A percentile compares a stretch with the other conserved stretches of the same genome.
Conservation (phyloP, 441 rosid species). For the Populus hybrid region DNA sequence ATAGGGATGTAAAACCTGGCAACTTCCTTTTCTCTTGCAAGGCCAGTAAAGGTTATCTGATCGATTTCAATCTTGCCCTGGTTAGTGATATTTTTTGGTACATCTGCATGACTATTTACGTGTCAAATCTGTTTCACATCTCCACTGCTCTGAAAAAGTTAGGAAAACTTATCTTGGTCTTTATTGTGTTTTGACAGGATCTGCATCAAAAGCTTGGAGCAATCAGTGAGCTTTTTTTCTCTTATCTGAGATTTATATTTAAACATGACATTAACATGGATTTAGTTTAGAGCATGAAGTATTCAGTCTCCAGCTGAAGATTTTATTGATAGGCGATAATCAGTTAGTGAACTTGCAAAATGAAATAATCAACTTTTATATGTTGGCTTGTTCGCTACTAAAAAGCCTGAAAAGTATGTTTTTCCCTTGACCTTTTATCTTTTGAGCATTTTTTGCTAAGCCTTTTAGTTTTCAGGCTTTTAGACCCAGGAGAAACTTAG, state of each 20-base stretch:
- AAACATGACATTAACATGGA: not conserved
- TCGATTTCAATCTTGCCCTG: conserved; percentile 94
- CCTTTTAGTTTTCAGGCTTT: not conserved
- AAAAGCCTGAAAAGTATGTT: not conserved
- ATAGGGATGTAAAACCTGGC: conserved; percentile 97
- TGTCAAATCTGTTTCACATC: conserved; percentile 1
- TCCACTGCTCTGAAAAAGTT: not conserved
- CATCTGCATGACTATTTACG: not conserved
- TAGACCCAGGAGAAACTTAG: not conserved
- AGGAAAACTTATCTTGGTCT: conserved; percentile 12
- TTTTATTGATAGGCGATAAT: not conserved
- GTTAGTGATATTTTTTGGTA: conserved; percentile 42
- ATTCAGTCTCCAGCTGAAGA: not conserved
- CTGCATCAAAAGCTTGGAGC: conserved; percentile 65
- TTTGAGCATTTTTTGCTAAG: not conserved
- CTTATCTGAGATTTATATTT: conserved; percentile 2
- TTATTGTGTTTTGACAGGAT: conserved; percentile 54
- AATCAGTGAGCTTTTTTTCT: conserved; percentile 40
- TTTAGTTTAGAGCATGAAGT: not conserved
- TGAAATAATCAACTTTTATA: not conserved
- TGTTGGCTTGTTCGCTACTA: not conserved
- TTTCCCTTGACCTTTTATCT: not conserved
- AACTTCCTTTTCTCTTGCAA: conserved; percentile 88
- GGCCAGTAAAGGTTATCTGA: conserved; percentile 74
- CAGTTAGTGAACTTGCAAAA: not conserved